Evolutionary conservation across 106 monocot genomes (phyloP).

Genomic region (Platanthera guangdongensis): DNA sequence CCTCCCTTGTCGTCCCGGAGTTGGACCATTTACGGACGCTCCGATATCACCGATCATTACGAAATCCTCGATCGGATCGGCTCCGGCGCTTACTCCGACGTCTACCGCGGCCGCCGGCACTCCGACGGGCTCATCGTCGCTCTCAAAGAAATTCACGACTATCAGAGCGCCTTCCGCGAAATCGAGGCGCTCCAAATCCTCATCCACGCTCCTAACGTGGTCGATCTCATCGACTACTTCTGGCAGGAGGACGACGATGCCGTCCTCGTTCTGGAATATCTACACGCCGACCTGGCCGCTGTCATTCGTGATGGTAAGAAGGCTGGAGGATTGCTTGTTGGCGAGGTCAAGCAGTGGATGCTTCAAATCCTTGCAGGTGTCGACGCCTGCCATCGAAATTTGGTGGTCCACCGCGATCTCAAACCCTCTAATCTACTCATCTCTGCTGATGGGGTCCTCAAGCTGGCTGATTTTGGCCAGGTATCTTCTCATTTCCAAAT

Average conservation of each 20-base stretch:
- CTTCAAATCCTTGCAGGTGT: conserved; percentile 45
- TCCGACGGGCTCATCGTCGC: conserved; percentile 66
- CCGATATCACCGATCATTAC: conserved; percentile 70
- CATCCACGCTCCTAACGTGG: conserved; percentile 50
- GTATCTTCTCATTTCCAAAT: not conserved
- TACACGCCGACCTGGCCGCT: conserved; percentile 41
- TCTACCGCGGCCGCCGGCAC: conserved; percentile 71
- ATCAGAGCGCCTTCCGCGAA: conserved; percentile 67
- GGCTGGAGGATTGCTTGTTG: conserved; percentile 22
- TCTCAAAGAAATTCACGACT: conserved; percentile 91
- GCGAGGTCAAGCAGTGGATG: conserved; percentile 71
- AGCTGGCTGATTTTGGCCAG: conserved; percentile 70
- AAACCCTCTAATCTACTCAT: conserved; percentile 64
- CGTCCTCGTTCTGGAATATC: conserved; percentile 61
- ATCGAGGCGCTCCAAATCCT: conserved; percentile 68
- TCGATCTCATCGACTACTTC: conserved; percentile 73
- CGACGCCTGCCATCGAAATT: conserved; percentile 36
- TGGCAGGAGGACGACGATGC: conserved; percentile 73
- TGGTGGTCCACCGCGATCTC: conserved; percentile 57
- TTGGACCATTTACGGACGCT: conserved; percentile 92
- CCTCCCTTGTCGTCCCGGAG: conserved; percentile 27
- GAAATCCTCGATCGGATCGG: conserved; percentile 65
- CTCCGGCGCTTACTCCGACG: conserved; percentile 92
- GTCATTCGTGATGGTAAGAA: conserved; percentile 52
- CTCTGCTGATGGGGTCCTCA: conserved; percentile 37